A percentile compares a stretch with the other conserved stretches of the same genome.
phyloP scores from a whole-genome alignment of 2,329 filamentous ascomycete species.

The Trichoderma sp. region DNA sequence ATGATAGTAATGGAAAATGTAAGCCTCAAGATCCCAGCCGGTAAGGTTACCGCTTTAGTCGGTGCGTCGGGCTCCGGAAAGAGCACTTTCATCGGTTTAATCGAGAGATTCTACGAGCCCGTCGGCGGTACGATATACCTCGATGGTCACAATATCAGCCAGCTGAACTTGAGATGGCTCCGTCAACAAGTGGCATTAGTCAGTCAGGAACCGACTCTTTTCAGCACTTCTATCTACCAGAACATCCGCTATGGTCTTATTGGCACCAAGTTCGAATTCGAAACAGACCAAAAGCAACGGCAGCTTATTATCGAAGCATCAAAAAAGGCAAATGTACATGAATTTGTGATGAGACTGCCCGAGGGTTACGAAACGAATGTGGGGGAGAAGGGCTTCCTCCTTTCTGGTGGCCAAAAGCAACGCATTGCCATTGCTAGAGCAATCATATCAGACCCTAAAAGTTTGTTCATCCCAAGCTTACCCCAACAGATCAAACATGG shows the following conservation, averaged over 20 bases:
- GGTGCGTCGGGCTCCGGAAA: not conserved
- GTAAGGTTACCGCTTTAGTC: not conserved
- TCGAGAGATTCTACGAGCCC: not conserved
- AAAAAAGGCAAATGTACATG: not conserved
- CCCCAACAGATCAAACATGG: not conserved
- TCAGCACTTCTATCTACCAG: not conserved
- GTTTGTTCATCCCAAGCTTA: not conserved
- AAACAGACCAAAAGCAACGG: not conserved
- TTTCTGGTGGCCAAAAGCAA: constrained; percentile 10
- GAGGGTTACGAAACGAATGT: not conserved
- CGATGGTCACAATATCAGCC: not conserved
- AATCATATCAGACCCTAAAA: not conserved
- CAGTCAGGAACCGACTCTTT: not conserved
- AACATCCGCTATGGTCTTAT: not conserved
- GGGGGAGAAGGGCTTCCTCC: not conserved
- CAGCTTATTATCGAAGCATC: not conserved
- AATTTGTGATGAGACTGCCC: not conserved
- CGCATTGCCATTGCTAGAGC: constrained; percentile 9
- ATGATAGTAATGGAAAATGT: not conserved
- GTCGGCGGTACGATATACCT: not conserved
- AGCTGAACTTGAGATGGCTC: not conserved
- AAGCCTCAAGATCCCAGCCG: not conserved
- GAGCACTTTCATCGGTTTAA: not conserved
- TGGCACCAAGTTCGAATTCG: not conserved
- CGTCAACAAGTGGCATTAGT: not conserved